A percentile compares a stretch with the other conserved stretches of the same genome.
phyloP scores from a whole-genome alignment of 1,139 yeast genomes.

The Wickerhamiella pararugosa region DNA sequence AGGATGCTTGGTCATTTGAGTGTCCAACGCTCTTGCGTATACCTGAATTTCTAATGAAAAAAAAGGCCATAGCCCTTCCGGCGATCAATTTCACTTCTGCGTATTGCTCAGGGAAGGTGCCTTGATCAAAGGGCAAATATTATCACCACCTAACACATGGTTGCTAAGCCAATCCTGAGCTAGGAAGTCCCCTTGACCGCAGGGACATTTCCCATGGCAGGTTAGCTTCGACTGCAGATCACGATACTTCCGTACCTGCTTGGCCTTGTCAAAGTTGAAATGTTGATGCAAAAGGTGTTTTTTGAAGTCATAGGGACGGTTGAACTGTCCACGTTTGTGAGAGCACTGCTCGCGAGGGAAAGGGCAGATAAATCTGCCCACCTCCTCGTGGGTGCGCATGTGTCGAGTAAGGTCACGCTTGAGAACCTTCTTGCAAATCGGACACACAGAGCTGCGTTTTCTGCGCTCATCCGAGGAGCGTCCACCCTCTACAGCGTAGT shows the following conservation, averaged over 20 bases:
- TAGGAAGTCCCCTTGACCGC: slow-evolving; percentile 34
- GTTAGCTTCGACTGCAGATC: slow-evolving; percentile 40
- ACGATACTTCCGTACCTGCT: slow-evolving; percentile 31
- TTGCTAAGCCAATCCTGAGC: slow-evolving; percentile 44
- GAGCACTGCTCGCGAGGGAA: slow-evolving; percentile 42
- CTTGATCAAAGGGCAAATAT: slow-evolving; percentile 6
- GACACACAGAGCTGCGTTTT: slow-evolving; percentile 24
- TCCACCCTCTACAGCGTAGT: too few relatives aligned
- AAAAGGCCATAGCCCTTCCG: too few relatives aligned
- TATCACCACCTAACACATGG: slow-evolving; percentile 27
- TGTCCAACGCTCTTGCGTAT: too few relatives aligned
- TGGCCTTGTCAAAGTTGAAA: slow-evolving; percentile 36
- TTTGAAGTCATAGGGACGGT: slow-evolving; percentile 55
- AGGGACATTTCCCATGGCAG: slow-evolving; percentile 40
- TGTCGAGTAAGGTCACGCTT: slow-evolving; percentile 52
- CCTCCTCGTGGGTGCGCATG: slow-evolving; percentile 45
- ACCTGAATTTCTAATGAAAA: too few relatives aligned
- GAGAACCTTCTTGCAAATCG: slow-evolving; percentile 42
- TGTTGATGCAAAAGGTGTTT: slow-evolving; percentile 52
- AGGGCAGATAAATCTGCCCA: slow-evolving; percentile 43
- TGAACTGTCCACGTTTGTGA: slow-evolving; percentile 49
- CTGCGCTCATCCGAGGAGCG: background rate
- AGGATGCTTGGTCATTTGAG: too few relatives aligned
- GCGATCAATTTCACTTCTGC: too few relatives aligned
- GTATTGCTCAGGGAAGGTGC: slow-evolving; percentile 1